Evolutionary conservation across 345 rosid genomes (phyloP).

Genomic region (Moricandia moricandioides): DNA sequence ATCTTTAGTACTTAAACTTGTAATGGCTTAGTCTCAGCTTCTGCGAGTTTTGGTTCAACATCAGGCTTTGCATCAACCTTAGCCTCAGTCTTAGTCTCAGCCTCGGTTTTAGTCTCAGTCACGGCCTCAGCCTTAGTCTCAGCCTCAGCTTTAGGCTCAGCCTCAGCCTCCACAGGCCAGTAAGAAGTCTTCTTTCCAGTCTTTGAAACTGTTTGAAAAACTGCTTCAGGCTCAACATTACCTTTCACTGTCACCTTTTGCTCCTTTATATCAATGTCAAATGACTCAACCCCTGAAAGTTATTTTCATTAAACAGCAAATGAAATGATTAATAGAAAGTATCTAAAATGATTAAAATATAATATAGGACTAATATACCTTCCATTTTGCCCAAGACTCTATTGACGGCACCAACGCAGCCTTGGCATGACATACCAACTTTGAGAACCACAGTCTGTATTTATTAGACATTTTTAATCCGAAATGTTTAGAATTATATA

Average conservation of each 20-base stretch:
- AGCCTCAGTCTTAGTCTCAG: background rate
- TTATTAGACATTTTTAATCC: background rate
- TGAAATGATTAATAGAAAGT: background rate
- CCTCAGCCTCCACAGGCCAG: conserved; percentile 64
- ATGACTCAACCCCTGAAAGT: conserved; percentile 75
- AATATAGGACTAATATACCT: conserved; percentile 43
- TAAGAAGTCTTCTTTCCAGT: conserved; percentile 82
- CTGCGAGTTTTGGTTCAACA: conserved; percentile 26
- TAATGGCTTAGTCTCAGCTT: conserved; percentile 28
- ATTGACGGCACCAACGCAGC: conserved; percentile 84
- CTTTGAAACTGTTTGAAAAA: conserved; percentile 80
- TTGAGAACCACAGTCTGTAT: conserved; percentile 79
- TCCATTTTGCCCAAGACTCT: conserved; percentile 91
- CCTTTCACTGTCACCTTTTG: conserved; percentile 94
- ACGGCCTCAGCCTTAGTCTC: conserved; percentile 3
- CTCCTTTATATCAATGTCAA: conserved; percentile 69
- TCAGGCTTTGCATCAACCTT: conserved; percentile 27
- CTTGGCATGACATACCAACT: conserved; percentile 89
- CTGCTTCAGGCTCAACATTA: conserved; percentile 77
- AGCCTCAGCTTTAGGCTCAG: conserved; percentile 12
- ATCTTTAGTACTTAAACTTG: conserved; percentile 20
- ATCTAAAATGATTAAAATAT: background rate
- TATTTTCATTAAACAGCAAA: background rate
- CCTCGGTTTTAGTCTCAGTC: conserved; percentile 11
- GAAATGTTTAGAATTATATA: background rate